Conservation (phyloP, 2,329 filamentous ascomycete species). For the Fusarium sterilihyphosum region DNA sequence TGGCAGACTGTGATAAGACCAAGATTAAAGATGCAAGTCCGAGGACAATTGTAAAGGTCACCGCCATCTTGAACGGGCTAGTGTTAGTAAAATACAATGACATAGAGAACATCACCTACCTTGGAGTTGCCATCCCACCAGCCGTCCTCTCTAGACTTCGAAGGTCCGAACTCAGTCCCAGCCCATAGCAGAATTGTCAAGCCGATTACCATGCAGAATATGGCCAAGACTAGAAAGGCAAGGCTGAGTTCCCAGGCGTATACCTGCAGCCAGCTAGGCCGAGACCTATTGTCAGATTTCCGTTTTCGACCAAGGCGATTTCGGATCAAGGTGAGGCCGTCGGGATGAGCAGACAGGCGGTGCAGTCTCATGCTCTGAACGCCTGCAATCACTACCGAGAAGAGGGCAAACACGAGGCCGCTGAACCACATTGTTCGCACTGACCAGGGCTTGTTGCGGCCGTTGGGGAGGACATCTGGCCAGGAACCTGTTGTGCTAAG, state of each 20-base stretch:
- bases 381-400: background rate
- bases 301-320: background rate
- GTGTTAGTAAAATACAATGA: fast-evolving
- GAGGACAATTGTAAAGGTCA: background rate
- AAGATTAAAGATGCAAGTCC: background rate
- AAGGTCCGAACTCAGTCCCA: background rate
- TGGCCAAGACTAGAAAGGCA: background rate
- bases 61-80: background rate
- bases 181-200: background rate
- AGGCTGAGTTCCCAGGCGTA: background rate
- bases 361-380: background rate
- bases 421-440: background rate
- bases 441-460: background rate
- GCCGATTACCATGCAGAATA: background rate
- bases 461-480: background rate
- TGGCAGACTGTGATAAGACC: background rate
- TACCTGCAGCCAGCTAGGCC: background rate
- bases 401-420: background rate
- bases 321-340: background rate
- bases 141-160: background rate
- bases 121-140: background rate
- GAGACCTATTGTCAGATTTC: background rate
- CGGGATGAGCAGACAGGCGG: background rate
- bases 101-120: background rate
- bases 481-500: background rate